Evolutionary conservation across 2,329 filamentous ascomycete genomes (phyloP), one percentile per base, ranked within the genome.

Genomic region (Didymella glomerata): DNA sequence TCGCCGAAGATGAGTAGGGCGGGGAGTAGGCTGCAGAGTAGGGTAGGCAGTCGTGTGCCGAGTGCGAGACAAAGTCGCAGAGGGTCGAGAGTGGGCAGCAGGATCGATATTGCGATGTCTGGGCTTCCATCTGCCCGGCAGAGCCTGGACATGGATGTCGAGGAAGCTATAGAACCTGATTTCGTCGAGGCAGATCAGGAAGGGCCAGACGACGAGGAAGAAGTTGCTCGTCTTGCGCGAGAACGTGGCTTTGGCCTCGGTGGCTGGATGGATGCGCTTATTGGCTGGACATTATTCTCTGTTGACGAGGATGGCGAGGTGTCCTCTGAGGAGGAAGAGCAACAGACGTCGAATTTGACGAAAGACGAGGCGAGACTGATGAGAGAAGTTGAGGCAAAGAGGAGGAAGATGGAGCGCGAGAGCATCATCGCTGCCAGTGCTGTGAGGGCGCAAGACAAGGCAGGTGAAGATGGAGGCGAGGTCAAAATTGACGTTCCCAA

Each of bases 241-340:
- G 79, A 83, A 63, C 76, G 79, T n/a, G 82, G 81, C 1, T 85
- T 84, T 59, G 84, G 85, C 0, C 71, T 88, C 4, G 85, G 85
- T 0, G 76, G 79, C 10, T 83, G 84, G 80, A 79, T 88, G 66
- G 86, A 88, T 63, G 76, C 81, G 24, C 67, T 88, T 34, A 84
- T 88, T 57, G 84, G 84, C 30, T 86, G 84, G 81, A 82, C 81
- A 11, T 63, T 86, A 40, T 87, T 87, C 64, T 80, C 80, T 2
- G 80, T 83, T 1, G 82, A 84, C 10, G 81, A 83, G 48, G 82
- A 84, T 32, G 75, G 69, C n/a, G 79, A 79, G 38, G 70, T 71
- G 10, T 68, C 73, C 0, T 71, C 71, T 3, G 73, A 75, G 8
- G 73, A 75, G 49, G 73, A 44, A 1, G 52, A 49, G 20, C 27